Conservation (phyloP, 2,329 filamentous ascomycete species). For the Arachnomyces sp. region DNA sequence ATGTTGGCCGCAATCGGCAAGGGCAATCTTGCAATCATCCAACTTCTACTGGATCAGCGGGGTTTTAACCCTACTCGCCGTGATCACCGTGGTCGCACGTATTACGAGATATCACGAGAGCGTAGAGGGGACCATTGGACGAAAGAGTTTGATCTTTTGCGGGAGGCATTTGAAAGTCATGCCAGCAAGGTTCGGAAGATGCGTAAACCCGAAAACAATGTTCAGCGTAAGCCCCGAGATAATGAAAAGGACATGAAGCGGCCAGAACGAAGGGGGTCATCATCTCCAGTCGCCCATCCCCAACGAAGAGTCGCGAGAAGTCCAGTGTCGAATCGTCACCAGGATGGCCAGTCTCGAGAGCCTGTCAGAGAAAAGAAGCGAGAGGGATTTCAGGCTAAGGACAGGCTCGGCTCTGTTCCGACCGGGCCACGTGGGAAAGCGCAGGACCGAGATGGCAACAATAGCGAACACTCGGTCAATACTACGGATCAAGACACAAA, state of each 20-base stretch:
- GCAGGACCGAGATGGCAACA: slow-evolving; percentile 18
- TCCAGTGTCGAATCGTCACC: slow-evolving; percentile 21
- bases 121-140: slow-evolving; percentile 83
- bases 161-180: slow-evolving; percentile 48
- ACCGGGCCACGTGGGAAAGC: slow-evolving; percentile 17
- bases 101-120: slow-evolving; percentile 77
- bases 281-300: slow-evolving; percentile 29
- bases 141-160: slow-evolving; percentile 74
- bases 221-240: slow-evolving; percentile 33
- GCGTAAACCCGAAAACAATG: slow-evolving; percentile 27
- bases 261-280: slow-evolving; percentile 26
- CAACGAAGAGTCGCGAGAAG: slow-evolving; percentile 25
- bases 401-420: slow-evolving; percentile 13
- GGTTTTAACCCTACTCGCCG: slow-evolving; percentile 74
- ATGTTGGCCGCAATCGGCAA: slow-evolving; percentile 92
- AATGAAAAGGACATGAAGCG: slow-evolving; percentile 33
- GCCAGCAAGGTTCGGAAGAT: slow-evolving; percentile 18
- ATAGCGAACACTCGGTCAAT: slow-evolving; percentile 17
- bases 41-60: slow-evolving; percentile 67
- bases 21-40: slow-evolving; percentile 74
- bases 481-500: slow-evolving; percentile 27
- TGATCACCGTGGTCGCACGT: slow-evolving; percentile 67
- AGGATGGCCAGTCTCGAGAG: slow-evolving; percentile 20
- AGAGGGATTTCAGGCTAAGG: slow-evolving; percentile 20
- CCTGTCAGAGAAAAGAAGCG: slow-evolving; percentile 20